These are phyloP conservation scores for Pisolithus sp. DNA, from an alignment of 768 basidiomycete genomes.

Conservation along the genomic window DNA sequence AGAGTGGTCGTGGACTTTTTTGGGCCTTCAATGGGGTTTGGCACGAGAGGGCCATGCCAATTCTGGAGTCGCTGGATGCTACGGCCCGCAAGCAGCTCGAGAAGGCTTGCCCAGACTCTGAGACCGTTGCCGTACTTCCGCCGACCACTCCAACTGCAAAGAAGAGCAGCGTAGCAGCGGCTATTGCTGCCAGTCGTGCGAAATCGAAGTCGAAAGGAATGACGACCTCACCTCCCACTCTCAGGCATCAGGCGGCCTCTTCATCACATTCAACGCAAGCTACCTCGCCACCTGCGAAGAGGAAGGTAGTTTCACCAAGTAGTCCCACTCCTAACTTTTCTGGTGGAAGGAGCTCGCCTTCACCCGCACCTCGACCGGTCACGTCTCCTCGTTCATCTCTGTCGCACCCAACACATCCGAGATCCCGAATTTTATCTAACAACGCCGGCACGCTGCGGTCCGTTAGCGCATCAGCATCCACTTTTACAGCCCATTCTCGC, in stretches of 20 bases:
- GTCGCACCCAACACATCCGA: conserved; percentile 39
- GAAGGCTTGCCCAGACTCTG: conserved; percentile 68
- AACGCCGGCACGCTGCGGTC: conserved; percentile 37
- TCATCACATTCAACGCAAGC: conserved; percentile 47
- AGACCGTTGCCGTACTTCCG: conserved; percentile 32
- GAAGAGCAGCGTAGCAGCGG: conserved; percentile 78
- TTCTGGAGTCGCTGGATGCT: conserved; percentile 64
- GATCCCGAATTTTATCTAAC: conserved; percentile 36
- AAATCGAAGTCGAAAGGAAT: conserved; percentile 86
- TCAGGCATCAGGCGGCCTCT: conserved; percentile 80
- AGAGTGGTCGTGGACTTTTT: conserved; percentile 63
- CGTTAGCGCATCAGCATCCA: conserved; percentile 30
- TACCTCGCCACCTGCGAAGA: conserved; percentile 36
- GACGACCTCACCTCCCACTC: conserved; percentile 71
- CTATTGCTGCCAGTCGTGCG: conserved; percentile 84
- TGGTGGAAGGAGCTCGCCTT: conserved; percentile 31
- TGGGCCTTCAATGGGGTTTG: conserved; percentile 79
- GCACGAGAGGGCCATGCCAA: conserved; percentile 56
- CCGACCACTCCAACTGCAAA: conserved; percentile 56
- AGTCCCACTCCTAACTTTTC: conserved; percentile 40
- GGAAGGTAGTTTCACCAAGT: conserved; percentile 32
- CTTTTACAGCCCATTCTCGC: conserved; percentile 32
- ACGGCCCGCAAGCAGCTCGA: conserved; percentile 77
- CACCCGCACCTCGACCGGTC: conserved; percentile 34
- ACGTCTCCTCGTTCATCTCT: conserved; percentile 44